phyloP scores from a whole-genome alignment of 371 early-diverging fungal genomes.

The Batkoa obscura region DNA sequence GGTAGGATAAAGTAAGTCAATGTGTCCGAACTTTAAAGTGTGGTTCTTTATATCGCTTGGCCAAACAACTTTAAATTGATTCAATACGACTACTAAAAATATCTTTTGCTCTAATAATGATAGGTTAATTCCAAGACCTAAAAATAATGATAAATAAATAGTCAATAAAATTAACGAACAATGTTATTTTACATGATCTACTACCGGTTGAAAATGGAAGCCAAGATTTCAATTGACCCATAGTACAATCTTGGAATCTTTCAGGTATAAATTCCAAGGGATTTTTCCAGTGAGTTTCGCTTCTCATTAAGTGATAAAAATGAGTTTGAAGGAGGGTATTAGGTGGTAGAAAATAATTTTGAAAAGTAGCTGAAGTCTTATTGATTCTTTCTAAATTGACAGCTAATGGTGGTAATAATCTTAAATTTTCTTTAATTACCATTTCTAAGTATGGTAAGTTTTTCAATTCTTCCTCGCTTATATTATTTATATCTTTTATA shows the following conservation, averaged over 20 bases:
- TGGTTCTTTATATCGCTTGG: background rate
- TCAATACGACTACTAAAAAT: background rate
- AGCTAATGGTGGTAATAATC: background rate
- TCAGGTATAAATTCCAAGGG: background rate
- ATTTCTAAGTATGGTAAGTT: background rate
- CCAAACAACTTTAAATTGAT: background rate
- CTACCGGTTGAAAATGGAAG: background rate
- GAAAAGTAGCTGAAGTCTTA: background rate
- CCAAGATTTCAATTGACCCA: background rate
- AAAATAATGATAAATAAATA: background rate
- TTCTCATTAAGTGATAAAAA: background rate
- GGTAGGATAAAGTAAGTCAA: background rate
- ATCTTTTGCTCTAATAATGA: background rate
- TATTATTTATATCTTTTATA: background rate
- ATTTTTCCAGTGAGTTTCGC: background rate
- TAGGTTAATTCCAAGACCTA: background rate
- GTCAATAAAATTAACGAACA: background rate
- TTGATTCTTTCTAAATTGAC: background rate
- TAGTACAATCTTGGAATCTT: background rate
- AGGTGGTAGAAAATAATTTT: background rate
- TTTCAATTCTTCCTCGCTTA: background rate
- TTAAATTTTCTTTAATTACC: slow-evolving; percentile 4
- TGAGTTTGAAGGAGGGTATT: background rate
- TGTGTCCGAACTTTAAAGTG: background rate
- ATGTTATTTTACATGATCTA: background rate